These are phyloP conservation scores for Ganoderma multipileum DNA, from an alignment of 1,284 basidiomycete species.

Conservation along the genomic window DNA sequence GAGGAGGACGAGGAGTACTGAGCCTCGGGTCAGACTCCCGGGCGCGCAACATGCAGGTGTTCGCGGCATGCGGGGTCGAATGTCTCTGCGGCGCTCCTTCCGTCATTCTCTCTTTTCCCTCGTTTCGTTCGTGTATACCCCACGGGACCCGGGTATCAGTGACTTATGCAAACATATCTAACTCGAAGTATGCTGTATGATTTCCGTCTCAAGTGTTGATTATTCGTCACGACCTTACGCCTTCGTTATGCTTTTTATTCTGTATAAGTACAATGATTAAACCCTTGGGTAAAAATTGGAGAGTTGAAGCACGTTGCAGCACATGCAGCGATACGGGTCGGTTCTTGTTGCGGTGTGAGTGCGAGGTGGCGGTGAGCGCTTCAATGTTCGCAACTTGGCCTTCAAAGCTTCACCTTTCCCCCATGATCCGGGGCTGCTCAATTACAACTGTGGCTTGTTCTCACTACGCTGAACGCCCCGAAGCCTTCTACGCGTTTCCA, in stretches of 20 bases:
- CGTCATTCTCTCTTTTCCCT: not conserved
- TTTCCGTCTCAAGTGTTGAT: conserved; percentile 15
- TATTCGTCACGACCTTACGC: conserved; percentile 18
- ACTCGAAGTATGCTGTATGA: conserved; percentile 17
- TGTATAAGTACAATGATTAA: conserved; percentile 9
- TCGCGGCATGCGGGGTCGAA: not conserved
- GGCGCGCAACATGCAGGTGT: conserved; percentile 4
- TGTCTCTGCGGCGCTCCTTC: not conserved
- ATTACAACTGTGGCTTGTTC: too few relatives aligned
- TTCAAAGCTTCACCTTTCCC: not conserved
- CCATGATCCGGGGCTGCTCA: too few relatives aligned
- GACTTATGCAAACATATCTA: conserved; percentile 30
- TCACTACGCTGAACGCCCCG: too few relatives aligned
- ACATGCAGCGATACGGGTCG: too few relatives aligned
- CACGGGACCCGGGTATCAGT: conserved; percentile 3
- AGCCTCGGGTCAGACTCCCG: not conserved
- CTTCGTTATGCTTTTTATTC: conserved; percentile 11
- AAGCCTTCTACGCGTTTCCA: too few relatives aligned
- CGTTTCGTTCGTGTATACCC: not conserved
- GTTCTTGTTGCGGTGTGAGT: too few relatives aligned
- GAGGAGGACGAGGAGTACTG: conserved; percentile 47
- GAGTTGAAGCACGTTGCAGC: not conserved
- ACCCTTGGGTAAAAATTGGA: not conserved
- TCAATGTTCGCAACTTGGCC: not conserved
- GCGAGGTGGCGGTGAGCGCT: too few relatives aligned